Evolutionary conservation across 1,284 basidiomycete species (phyloP).

Genomic region (Cutaneotrichosporon cyanovorans): DNA sequence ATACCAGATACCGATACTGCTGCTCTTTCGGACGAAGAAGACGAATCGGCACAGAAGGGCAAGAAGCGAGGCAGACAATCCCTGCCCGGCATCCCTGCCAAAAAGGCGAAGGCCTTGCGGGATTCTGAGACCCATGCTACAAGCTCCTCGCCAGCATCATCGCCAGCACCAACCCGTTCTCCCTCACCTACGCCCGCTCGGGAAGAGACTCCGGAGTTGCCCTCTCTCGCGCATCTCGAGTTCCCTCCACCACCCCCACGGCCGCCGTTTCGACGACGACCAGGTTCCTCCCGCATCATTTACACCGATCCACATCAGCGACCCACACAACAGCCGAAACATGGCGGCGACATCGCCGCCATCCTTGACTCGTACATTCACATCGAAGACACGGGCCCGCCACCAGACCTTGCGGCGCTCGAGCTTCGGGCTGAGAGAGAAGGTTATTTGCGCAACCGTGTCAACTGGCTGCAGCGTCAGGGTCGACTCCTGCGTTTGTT

Average conservation of each 20-base stretch:
- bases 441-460: slow-evolving; percentile 51
- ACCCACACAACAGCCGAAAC: slow-evolving; percentile 50
- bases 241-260: slow-evolving; percentile 34
- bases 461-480: slow-evolving; percentile 47
- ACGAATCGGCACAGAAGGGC: slow-evolving; percentile 14
- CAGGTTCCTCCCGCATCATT: slow-evolving; percentile 53
- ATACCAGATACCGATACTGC: neutral
- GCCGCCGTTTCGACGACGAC: slow-evolving; percentile 53
- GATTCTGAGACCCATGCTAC: slow-evolving; percentile 3
- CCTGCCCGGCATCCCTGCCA: slow-evolving; percentile 22
- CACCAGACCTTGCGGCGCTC: slow-evolving; percentile 47
- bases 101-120: slow-evolving; percentile 14
- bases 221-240: slow-evolving; percentile 31
- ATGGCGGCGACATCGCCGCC: slow-evolving; percentile 52
- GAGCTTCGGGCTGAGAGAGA: slow-evolving; percentile 51
- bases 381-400: slow-evolving; percentile 48
- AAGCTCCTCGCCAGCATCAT: slow-evolving; percentile 12
- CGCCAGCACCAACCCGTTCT: slow-evolving; percentile 15
- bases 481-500: slow-evolving; percentile 41
- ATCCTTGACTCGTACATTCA: slow-evolving; percentile 60
- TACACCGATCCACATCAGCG: slow-evolving; percentile 63
- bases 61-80: slow-evolving; percentile 27
- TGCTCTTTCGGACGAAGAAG: slow-evolving; percentile 5
- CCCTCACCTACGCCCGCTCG: slow-evolving; percentile 27
- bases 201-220: slow-evolving; percentile 24